Conservation (phyloP, 345 rosid genomes). For the Lenwebbia sp. region DNA sequence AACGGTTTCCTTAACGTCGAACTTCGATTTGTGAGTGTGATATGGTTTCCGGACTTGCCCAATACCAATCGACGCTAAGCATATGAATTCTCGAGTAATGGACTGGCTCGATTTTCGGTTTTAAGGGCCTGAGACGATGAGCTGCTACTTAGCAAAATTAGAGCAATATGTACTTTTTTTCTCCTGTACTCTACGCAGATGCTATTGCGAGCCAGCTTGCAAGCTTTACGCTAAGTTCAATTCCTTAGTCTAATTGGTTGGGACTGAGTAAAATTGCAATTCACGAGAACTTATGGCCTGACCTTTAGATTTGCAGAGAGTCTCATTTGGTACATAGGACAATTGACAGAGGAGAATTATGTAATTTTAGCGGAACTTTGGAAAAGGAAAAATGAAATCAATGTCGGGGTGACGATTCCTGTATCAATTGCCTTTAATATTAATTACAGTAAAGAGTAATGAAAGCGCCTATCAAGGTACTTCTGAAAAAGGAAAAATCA, state of each 20-base stretch:
- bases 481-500: not conserved
- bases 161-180: not conserved
- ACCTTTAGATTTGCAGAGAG: not conserved
- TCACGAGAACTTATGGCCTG: not conserved
- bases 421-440: not conserved
- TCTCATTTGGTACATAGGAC: not conserved
- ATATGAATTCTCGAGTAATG: not conserved
- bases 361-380: not conserved
- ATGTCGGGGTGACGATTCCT: not conserved
- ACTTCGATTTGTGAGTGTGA: not conserved
- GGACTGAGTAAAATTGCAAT: not conserved
- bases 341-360: not conserved
- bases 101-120: not conserved
- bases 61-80: not conserved
- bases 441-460: not conserved
- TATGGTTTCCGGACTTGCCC: not conserved
- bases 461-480: not conserved
- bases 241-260: not conserved
- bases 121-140: not conserved
- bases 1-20: not conserved
- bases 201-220: not conserved
- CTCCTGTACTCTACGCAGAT: not conserved
- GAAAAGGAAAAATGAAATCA: not conserved
- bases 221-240: not conserved
- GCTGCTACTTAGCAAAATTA: not conserved